phyloP scores from a whole-genome alignment of 208 protist genomes.

The Leishmania aethiopica region DNA sequence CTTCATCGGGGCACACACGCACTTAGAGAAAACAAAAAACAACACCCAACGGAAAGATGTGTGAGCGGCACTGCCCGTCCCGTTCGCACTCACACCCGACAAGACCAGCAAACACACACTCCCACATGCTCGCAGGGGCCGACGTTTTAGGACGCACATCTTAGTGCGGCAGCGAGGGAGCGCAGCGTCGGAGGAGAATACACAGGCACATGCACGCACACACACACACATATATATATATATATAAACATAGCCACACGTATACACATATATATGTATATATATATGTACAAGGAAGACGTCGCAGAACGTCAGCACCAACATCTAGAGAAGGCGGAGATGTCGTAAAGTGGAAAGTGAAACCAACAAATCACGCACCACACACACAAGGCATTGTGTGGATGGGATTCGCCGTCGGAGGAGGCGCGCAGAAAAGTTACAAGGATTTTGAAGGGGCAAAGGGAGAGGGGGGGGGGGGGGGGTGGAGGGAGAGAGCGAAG shows the following conservation, averaged over 20 bases:
- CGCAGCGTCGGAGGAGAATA: background rate
- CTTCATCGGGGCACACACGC: background rate
- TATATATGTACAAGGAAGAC: background rate
- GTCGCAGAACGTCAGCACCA: background rate
- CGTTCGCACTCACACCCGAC: background rate
- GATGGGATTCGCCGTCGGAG: too few relatives aligned
- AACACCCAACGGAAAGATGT: background rate
- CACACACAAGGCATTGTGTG: too few relatives aligned
- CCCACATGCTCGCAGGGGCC: background rate
- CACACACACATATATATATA: background rate
- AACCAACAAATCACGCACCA: too few relatives aligned
- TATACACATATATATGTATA: background rate
- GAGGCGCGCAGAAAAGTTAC: too few relatives aligned
- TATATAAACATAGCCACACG: background rate
- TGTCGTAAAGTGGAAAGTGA: too few relatives aligned
- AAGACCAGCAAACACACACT: background rate
- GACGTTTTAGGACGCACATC: background rate
- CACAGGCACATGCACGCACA: background rate
- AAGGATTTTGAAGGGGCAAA: too few relatives aligned
- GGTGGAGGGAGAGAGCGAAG: too few relatives aligned
- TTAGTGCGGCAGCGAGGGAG: background rate
- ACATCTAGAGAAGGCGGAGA: background rate
- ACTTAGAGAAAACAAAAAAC: slow-evolving; percentile 4
- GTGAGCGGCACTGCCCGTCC: background rate
- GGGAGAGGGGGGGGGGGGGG: too few relatives aligned